Percentiles rank a stretch among this genome's conserved stretches.
phyloP scores from a whole-genome alignment of 2,329 filamentous ascomycete genomes.

The Xylaria sp. region DNA sequence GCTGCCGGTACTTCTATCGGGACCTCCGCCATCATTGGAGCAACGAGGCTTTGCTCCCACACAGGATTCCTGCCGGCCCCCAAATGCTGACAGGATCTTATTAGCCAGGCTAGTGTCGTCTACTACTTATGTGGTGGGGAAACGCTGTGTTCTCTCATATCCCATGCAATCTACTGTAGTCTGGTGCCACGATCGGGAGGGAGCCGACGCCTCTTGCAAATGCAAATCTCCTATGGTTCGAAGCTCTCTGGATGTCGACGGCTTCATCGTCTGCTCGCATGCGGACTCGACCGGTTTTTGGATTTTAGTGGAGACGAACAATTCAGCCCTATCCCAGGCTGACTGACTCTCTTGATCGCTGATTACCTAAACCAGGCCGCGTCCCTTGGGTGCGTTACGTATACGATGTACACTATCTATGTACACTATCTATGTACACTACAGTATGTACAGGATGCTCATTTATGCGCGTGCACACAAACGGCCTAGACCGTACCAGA shows the following conservation, averaged over 20 bases:
- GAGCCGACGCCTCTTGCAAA: constrained; percentile 15
- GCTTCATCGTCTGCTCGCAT: too few species aligned
- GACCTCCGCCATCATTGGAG: constrained; percentile 5
- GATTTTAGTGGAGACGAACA: constrained; percentile 16
- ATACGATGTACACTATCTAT: too few species aligned
- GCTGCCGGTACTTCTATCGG: not conserved
- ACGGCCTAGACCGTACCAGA: not conserved
- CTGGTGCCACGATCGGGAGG: constrained; percentile 23
- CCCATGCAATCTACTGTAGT: not conserved
- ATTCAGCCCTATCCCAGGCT: constrained; percentile 29
- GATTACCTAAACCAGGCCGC: constrained; percentile 15
- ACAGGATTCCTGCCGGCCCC: constrained; percentile 24
- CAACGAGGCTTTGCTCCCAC: constrained; percentile 25
- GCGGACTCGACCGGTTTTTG: too few species aligned
- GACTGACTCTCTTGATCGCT: constrained; percentile 4
- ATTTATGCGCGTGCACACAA: not conserved
- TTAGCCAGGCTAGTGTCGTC: constrained; percentile 11
- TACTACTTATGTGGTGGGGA: too few species aligned
- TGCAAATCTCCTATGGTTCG: not conserved
- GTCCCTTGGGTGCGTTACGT: not conserved
- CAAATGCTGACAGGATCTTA: constrained; percentile 24
- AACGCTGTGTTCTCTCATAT: not conserved
- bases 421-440: too few species aligned
- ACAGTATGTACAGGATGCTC: too few species aligned
- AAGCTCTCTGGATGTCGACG: too few species aligned